Percentiles rank a stretch among this genome's conserved stretches.
Conservation (phyloP, 202 grass and related monocot species). For the Musa balbisiana region DNA sequence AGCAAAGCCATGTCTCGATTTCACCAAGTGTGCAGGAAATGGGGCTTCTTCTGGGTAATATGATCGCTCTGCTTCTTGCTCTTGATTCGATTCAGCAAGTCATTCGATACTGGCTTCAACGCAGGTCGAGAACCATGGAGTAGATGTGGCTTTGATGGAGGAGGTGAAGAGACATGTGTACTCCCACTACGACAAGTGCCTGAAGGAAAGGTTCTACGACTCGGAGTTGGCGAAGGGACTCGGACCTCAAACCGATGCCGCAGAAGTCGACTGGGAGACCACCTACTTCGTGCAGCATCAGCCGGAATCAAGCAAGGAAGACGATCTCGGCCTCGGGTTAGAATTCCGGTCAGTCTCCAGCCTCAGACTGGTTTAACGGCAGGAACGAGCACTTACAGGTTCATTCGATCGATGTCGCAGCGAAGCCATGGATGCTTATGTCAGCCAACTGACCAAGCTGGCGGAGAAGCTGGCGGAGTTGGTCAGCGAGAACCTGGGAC, state of each 20-base stretch:
- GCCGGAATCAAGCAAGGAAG: conserved; percentile 26
- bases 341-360: conserved; percentile 24
- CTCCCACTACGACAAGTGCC: conserved; percentile 53
- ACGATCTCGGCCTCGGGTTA: conserved; percentile 36
- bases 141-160: conserved; percentile 59
- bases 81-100: too few species aligned
- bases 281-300: conserved; percentile 79
- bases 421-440: conserved; percentile 14
- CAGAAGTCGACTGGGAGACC: conserved; percentile 65
- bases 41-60: conserved; percentile 96
- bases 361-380: not conserved
- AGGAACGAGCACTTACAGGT: not conserved
- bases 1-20: conserved; percentile 45
- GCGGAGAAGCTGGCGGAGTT: conserved; percentile 34
- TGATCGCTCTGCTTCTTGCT: not conserved
- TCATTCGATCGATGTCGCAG: not conserved
- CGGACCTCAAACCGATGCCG: conserved; percentile 13
- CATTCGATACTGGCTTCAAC: too few species aligned
- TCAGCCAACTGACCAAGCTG: conserved; percentile 24
- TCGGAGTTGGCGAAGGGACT: conserved; percentile 49
- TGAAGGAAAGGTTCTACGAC: conserved; percentile 50
- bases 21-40: conserved; percentile 58
- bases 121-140: conserved; percentile 81
- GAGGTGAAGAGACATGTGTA: conserved; percentile 62
- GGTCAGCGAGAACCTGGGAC: conserved; percentile 54